Conservation (phyloP, 352 stramenopile genomes). For the Peronospora destructor region DNA sequence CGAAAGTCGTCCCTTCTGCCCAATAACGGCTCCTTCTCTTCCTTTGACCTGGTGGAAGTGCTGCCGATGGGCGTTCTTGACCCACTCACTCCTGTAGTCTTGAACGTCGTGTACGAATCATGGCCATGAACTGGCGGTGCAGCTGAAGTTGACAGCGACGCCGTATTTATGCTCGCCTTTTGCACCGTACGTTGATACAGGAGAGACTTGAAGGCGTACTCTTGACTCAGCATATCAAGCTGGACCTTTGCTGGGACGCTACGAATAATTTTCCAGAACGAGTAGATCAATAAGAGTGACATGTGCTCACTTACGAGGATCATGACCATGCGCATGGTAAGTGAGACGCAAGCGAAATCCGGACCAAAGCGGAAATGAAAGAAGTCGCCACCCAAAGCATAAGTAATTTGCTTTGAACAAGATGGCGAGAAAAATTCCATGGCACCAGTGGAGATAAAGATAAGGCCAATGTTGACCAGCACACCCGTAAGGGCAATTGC, state of each 20-base stretch:
- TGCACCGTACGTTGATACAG: conserved; percentile 48
- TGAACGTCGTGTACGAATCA: conserved; percentile 17
- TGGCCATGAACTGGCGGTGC: conserved; percentile 11
- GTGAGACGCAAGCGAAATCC: conserved; percentile 66
- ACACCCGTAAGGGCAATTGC: conserved; percentile 60
- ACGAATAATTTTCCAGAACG: conserved; percentile 59
- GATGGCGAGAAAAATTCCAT: conserved; percentile 61
- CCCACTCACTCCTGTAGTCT: conserved; percentile 25
- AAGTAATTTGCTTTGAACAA: conserved; percentile 47
- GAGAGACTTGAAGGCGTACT: conserved; percentile 69
- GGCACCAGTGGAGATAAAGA: conserved; percentile 73
- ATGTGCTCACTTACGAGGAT: conserved; percentile 70
- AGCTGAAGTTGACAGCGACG: conserved; percentile 12
- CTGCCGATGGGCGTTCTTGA: conserved; percentile 16
- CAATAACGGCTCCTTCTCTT: conserved; percentile 57
- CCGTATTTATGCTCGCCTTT: conserved; percentile 9
- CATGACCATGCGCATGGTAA: conserved; percentile 74
- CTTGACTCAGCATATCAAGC: conserved; percentile 58
- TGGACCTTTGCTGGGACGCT: conserved; percentile 55
- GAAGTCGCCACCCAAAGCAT: conserved; percentile 52
- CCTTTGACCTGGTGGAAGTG: conserved; percentile 29
- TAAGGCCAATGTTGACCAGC: conserved; percentile 66
- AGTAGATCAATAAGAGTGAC: conserved; percentile 49
- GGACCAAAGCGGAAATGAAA: conserved; percentile 63
- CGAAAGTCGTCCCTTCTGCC: conserved; percentile 28